Percentiles rank a stretch among this genome's conserved stretches.
These are phyloP conservation scores for Thelonectria discophora DNA, from an alignment of 2,329 filamentous ascomycete species.

Conservation along the genomic window DNA sequence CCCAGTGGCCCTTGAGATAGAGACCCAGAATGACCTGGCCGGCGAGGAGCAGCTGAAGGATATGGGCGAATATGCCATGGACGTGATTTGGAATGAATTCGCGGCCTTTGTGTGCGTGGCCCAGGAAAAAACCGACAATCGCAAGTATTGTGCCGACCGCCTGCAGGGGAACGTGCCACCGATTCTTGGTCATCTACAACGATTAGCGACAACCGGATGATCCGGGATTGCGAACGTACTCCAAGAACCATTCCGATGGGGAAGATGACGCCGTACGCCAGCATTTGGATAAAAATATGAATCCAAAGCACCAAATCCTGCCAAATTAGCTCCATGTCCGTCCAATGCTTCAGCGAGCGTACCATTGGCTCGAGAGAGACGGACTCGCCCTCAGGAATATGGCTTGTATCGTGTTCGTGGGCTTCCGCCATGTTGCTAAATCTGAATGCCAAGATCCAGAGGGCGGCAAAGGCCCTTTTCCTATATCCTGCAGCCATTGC, in stretches of 20 bases:
- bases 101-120: slow-evolving; percentile 88
- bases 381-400: slow-evolving; percentile 74
- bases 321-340: slow-evolving; percentile 44
- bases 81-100: slow-evolving; percentile 80
- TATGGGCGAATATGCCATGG: slow-evolving; percentile 82
- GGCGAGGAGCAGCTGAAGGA: slow-evolving; percentile 81
- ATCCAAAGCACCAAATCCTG: slow-evolving; percentile 88
- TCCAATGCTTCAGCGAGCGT: slow-evolving; percentile 45
- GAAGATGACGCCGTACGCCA: slow-evolving; percentile 91
- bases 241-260: slow-evolving; percentile 95
- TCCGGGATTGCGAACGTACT: slow-evolving; percentile 59
- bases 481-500: slow-evolving; percentile 35
- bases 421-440: slow-evolving; percentile 42
- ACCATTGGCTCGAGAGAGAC: slow-evolving; percentile 80
- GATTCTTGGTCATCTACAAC: slow-evolving; percentile 80
- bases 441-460: slow-evolving; percentile 35
- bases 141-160: slow-evolving; percentile 77
- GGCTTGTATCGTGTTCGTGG: slow-evolving; percentile 59
- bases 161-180: slow-evolving; percentile 95
- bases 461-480: slow-evolving; percentile 27
- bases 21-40: slow-evolving; percentile 81
- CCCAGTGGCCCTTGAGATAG: slow-evolving; percentile 89
- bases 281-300: slow-evolving; percentile 88
- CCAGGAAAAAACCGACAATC: slow-evolving; percentile 87
- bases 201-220: slow-evolving; percentile 15